Evolutionary conservation across 495 filamentous ascomycete species (phyloP), one percentile per base, ranked within the genome.

Genomic region (Astrothelium subdiscretum): DNA sequence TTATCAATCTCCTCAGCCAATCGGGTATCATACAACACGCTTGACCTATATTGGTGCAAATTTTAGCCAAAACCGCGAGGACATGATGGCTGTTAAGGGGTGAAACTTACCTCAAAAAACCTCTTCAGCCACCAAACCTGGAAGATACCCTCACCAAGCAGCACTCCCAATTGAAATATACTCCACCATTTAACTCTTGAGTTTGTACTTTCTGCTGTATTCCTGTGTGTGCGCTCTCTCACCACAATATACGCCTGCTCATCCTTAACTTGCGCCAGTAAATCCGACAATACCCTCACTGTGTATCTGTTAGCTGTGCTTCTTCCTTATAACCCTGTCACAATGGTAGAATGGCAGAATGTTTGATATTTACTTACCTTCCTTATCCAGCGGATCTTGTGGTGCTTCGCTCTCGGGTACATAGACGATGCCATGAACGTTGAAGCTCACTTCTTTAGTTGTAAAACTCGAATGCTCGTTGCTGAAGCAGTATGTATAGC

Each of bases 41-140:
- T 54, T 54, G 48, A 54, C 48, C 48, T 54, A n/a, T 26, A 20
- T 20, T 27, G 29, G 48, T 27, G 12, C 5, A 18, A 12, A 18
- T 48, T 5, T 48, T 15, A 48, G 43, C 20, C n/a, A 15, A 12
- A 48, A 48, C 43, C 20, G 5, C 12, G 5, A 48, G n/a, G n/a
- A n/a, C n/a, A n/a, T n/a, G n/a, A 48, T n/a, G 12, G 26, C 29
- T 12, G 22, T 54, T 5, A 11, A 24, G 3, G 5, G 8, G 29
- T 8, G 20, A 18, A 22, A 54, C 48, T 10, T 54, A 96, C 92
- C 88, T 98, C 94, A 72, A 98, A 98, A 79, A 98, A 97, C 70
- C 95, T 79, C 81, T 95, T 92, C 74, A 98, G 72, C 89, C 94
- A 98, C 94, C 95, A 97, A 64, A 98, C 95, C 77, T 98, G 94